These are phyloP conservation scores for Colletotrichum godetiae DNA, from an alignment of 2,329 filamentous ascomycete species.

Conservation along the genomic window DNA sequence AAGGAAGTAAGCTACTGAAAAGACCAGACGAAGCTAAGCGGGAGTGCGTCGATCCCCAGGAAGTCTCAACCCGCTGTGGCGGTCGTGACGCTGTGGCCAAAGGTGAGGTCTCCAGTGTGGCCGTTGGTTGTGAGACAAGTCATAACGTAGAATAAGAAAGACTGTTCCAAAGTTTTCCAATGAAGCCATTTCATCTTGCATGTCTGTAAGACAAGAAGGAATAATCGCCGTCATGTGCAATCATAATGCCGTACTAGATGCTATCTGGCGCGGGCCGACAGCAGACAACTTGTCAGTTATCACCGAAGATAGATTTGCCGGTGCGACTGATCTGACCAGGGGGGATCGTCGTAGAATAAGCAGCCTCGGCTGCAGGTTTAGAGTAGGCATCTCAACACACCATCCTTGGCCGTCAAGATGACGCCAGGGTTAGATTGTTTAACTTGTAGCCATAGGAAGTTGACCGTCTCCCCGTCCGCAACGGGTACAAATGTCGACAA, in stretches of 20 bases:
- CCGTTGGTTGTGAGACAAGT: constrained; percentile 12
- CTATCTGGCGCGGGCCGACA: constrained; percentile 7
- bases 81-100: constrained; percentile 7
- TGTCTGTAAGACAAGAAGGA: constrained; percentile 29
- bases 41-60: constrained; percentile 11
- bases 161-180: not conserved
- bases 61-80: not conserved
- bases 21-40: constrained; percentile 2
- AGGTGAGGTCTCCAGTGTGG: not conserved
- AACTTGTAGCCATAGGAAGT: not conserved
- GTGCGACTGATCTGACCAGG: constrained; percentile 21
- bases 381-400: not conserved
- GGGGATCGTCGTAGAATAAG: constrained; percentile 2
- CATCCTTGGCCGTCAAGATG: not conserved
- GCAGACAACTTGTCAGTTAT: constrained; percentile 15
- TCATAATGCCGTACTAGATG: constrained; percentile 6
- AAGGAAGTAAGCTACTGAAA: not conserved
- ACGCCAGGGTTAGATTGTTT: not conserved
- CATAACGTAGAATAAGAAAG: constrained; percentile 4
- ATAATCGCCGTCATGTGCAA: constrained; percentile 3
- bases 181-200: not conserved
- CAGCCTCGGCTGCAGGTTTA: not conserved
- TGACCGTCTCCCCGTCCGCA: not conserved
- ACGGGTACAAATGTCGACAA: constrained; percentile 5
- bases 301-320: constrained; percentile 13